Base-by-base conservation (phyloP, 352 stramenopile species). In the Aphanomyces euteiches region DNA sequence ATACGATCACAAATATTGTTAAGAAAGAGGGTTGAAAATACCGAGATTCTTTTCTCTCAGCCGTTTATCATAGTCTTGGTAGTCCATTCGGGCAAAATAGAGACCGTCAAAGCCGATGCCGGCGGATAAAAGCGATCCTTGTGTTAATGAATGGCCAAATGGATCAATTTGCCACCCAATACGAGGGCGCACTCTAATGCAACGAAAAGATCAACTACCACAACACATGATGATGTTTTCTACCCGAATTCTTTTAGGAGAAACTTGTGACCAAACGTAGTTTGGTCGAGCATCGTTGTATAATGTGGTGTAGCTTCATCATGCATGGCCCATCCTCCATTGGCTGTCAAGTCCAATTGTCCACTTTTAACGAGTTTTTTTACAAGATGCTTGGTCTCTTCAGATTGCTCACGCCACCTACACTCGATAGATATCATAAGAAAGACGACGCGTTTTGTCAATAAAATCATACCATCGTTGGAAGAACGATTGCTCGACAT, bases 131-230 rank as follows among this genome's bases (percentile, higher is more conserved):
- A 98, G 77, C 45, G 87, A 96, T 5, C 89, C 93, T 69, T 99
- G 94, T 17, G 95, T 98, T 2, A 92, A 79, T 59, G 85, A 92
- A 69, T 96, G 88, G 6, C 88, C 97, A 72, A 99, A 99, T 28
- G 97, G 97, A 82, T 99, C 97, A 69, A 99, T 97, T 75, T 99
- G 96, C 97, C 97, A 99, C 15, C 90, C 95, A 37, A 98, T 97
- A 21, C 82, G 93, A 8, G 97, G 96, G 53, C 92, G 91, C 17
- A 93, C 79, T 50, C 92, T 89, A 58, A 3, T 58, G 28, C 50
- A 58, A 69, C 28, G 28, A 28, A 28, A 28, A 28, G 28, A 28
- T 28, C 28, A 28, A 2, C 28, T 28, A 28, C 28, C 7, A 56
- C 13, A 28, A 1, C 19, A 67, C 17, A 57, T 34, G 8, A 28